phyloP scores from a whole-genome alignment of 805 yeast genomes.

The Soucietia sequanensis region DNA sequence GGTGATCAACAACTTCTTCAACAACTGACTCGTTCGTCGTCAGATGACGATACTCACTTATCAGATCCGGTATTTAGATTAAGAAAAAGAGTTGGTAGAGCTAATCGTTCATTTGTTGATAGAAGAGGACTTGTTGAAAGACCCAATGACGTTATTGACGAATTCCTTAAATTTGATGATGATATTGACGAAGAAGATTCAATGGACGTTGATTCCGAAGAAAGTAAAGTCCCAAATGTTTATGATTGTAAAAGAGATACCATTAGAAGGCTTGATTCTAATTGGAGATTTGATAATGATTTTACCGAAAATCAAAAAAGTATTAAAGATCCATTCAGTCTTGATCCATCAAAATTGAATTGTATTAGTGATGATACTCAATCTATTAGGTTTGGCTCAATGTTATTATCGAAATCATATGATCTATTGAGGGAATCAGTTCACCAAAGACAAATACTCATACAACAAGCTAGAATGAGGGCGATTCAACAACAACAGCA shows the following conservation, averaged over 20 bases:
- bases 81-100: constrained; percentile 74
- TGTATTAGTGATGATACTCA: constrained; percentile 85
- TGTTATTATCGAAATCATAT: constrained; percentile 83
- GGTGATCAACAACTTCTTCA: constrained; percentile 8
- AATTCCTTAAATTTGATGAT: constrained; percentile 41
- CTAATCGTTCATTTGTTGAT: constrained; percentile 70
- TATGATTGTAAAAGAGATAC: constrained; percentile 47
- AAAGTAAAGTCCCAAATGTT: constrained; percentile 30
- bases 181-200: constrained; percentile 15
- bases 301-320: constrained; percentile 38
- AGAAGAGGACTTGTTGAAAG: constrained; percentile 54
- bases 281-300: constrained; percentile 70
- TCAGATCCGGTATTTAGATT: constrained; percentile 58
- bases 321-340: constrained; percentile 50
- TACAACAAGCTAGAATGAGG: constrained; percentile 50
- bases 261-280: constrained; percentile 51
- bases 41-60: constrained; percentile 24
- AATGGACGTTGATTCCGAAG: constrained; percentile 21
- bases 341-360: constrained; percentile 81
- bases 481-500: constrained; percentile 41
- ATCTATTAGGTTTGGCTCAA: constrained; percentile 85
- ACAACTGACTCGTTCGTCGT: too few relatives aligned
- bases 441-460: constrained; percentile 56
- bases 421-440: constrained; percentile 77
- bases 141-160: constrained; percentile 34